These are phyloP conservation scores for Myxozyma monticola DNA, from an alignment of 805 yeast species.

Conservation along the genomic window DNA sequence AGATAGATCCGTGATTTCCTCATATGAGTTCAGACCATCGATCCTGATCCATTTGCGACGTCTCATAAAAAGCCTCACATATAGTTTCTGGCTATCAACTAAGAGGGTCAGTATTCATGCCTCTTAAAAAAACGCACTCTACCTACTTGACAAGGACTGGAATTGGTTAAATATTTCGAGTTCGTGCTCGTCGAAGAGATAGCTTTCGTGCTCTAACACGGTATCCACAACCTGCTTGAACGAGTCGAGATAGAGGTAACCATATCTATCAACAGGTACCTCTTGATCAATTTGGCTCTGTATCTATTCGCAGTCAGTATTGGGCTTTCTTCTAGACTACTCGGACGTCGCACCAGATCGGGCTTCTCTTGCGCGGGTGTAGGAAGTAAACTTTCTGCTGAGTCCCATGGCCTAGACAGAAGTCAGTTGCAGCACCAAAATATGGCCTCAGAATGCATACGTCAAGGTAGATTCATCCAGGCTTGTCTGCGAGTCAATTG, in stretches of 20 bases:
- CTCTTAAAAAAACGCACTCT: no score
- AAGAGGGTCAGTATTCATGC: background rate
- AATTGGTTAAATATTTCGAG: slow-evolving; percentile 16
- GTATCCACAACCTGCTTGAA: slow-evolving; percentile 22
- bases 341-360: no score
- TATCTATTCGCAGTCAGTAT: no score
- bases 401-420: no score
- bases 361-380: no score
- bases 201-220: slow-evolving; percentile 23
- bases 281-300: no score
- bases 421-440: no score
- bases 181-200: slow-evolving; percentile 24
- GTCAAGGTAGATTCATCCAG: no score
- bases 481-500: no score
- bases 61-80: slow-evolving; percentile 28
- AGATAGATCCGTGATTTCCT: slow-evolving; percentile 18
- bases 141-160: slow-evolving; percentile 13
- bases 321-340: no score
- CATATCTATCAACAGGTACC: slow-evolving; percentile 1
- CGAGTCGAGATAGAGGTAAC: slow-evolving; percentile 24
- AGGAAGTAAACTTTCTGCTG: no score
- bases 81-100: slow-evolving; percentile 25
- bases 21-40: slow-evolving; percentile 7
- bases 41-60: slow-evolving; percentile 25
- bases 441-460: no score